Evolutionary conservation across 441 rosid species (phyloP).

Genomic region (Syzygium syzygioides): DNA sequence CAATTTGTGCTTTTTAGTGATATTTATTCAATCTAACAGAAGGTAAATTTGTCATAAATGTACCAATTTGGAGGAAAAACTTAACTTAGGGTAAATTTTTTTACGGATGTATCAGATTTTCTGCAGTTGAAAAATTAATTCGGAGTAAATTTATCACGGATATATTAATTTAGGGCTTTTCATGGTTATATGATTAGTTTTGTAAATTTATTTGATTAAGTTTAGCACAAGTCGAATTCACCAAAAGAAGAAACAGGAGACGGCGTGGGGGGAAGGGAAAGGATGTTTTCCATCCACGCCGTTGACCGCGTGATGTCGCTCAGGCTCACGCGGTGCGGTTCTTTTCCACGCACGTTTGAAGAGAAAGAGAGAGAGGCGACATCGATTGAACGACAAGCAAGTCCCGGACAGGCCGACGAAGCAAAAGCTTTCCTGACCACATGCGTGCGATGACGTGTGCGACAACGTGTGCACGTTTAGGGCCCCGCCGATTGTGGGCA

Average conservation of each 20-base stretch:
- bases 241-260: neutral
- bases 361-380: too few species aligned
- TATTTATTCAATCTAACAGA: too few species aligned
- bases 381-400: neutral
- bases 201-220: neutral
- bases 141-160: too few species aligned
- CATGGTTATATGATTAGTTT: neutral
- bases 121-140: too few species aligned
- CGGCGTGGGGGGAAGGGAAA: neutral
- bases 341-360: neutral
- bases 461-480: neutral
- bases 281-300: neutral
- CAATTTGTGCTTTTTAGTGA: too few species aligned
- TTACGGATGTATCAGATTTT: too few species aligned
- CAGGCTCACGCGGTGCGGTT: neutral
- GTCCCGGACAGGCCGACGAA: neutral
- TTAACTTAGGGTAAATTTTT: too few species aligned
- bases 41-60: too few species aligned
- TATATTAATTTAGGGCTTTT: too few species aligned
- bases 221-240: neutral
- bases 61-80: rapidly evolving
- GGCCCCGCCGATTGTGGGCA: neutral
- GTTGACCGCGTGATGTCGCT: neutral
- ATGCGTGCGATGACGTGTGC: neutral
- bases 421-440: neutral